Base-by-base conservation (phyloP, 371 early-diverging fungal species). In the Mortierella sp. region DNA sequence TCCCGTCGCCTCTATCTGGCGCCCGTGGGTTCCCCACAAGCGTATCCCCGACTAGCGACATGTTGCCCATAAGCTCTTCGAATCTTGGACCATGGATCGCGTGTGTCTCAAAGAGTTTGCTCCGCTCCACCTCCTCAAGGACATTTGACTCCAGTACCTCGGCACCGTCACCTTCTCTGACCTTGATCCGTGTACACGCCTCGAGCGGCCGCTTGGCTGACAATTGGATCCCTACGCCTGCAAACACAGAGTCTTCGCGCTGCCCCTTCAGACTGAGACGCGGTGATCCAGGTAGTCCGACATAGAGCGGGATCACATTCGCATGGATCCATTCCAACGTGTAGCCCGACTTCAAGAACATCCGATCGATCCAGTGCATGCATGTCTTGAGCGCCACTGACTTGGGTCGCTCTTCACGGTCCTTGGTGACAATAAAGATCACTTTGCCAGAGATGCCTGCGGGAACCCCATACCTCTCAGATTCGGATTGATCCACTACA, bases 341-440 rank as follows among this genome's bases (percentile, higher is more conserved):
- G 21, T 71, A 71, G 14, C 50, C 66, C 4, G 66, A 43, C 39
- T 44, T 29, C 34, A 45, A 16, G 53, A 71, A 71, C 16, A 71
- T 19, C 1, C 66, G 72, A 25, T 71, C 72, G 29, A 71, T 54
- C 72, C 72, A 71, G 31, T 65, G 72, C 24, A 57, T 51, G 45
- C 37, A 19, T 10, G 70, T 69, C 46, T 57, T 69, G n/a, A 63
- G 54, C 19, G 66, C 56, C 27, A 60, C 66, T 14, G 61, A 22
- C 39, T 57, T 60, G 28, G 60, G 57, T 12, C 66, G 47, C 34
- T 50, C 60, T 19, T 65, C 56, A 2, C 61, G 45, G 22, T 60
- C 65, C 51, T 60, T 61, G 6, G 61, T 60, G 37, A 71, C 61
- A 19, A 71, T 34, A 52, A 64, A 71, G 6, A 61, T 57, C 34